phyloP scores from a whole-genome alignment of 2,329 filamentous ascomycete genomes.

The Talaromyces pinophilus region DNA sequence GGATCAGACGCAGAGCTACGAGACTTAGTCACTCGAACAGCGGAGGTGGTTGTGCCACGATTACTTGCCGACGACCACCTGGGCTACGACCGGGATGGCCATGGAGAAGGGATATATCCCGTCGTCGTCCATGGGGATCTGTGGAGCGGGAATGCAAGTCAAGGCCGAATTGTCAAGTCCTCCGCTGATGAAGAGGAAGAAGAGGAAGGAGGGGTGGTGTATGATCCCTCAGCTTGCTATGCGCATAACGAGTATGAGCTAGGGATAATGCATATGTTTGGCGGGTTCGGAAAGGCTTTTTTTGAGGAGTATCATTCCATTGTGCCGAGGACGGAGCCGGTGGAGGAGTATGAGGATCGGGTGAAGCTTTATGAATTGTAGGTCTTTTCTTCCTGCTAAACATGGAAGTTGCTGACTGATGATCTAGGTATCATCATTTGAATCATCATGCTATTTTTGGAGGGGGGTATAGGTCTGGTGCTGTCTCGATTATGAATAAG shows the following conservation, averaged over 20 bases:
- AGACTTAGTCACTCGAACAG: slow-evolving; percentile 65
- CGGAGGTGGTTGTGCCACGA: slow-evolving; percentile 67
- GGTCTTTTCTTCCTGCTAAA: slow-evolving; percentile 34
- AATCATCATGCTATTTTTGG: slow-evolving; percentile 89
- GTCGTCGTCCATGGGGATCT: slow-evolving; percentile 88
- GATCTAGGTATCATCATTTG: slow-evolving; percentile 76
- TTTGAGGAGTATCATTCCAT: slow-evolving; percentile 74
- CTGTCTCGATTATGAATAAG: slow-evolving; percentile 75
- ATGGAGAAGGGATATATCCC: slow-evolving; percentile 63
- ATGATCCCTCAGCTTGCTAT: slow-evolving; percentile 78
- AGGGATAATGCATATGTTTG: slow-evolving; percentile 97
- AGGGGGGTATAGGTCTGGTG: slow-evolving; percentile 72
- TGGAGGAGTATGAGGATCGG: slow-evolving; percentile 81
- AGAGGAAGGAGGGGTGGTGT: slow-evolving; percentile 63
- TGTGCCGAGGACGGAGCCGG: slow-evolving; percentile 77
- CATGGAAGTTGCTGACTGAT: not conserved
- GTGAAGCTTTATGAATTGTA: slow-evolving; percentile 78
- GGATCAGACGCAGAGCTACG: slow-evolving; percentile 65
- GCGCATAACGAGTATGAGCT: slow-evolving; percentile 87
- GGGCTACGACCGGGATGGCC: slow-evolving; percentile 45
- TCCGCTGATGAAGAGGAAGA: slow-evolving; percentile 34
- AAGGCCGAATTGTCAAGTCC: slow-evolving; percentile 60
- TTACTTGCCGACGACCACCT: slow-evolving; percentile 71
- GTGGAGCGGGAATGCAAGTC: slow-evolving; percentile 84
- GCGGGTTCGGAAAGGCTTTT: slow-evolving; percentile 73